Base-by-base conservation (phyloP, 2,329 filamentous ascomycete genomes). In the Aspergillus sp. region DNA sequence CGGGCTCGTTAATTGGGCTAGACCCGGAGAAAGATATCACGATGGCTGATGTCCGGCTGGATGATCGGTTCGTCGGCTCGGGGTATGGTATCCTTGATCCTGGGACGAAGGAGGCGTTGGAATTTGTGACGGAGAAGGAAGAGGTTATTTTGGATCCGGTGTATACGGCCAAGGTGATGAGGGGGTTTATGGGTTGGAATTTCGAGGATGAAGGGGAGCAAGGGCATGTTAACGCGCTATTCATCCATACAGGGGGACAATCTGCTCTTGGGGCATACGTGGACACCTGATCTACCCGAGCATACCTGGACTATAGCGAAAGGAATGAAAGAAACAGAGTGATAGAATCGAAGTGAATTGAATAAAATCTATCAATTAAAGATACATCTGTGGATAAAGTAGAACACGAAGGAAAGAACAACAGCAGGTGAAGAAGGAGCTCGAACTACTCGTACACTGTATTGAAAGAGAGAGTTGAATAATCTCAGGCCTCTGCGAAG, bases 241-340 rank as follows among this genome's bases (percentile, higher is more conserved):
- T 77, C 43, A 72, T 77, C n/a, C 75, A 77, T 64, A 77, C 75
- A 1, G 75, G 75, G 9, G 75, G 75, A 5, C 75, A 77, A 60
- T 67, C 72, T 45, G 72, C 74, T 1, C 52, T 77, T n/a, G 65
- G 69, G 47, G 74, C 74, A 38, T 76, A 76, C 54, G 68, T 67
- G 2, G 69, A 72, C 47, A 54, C 64, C 31, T 59, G 31, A 41
- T 41, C 4, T 5, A 15, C 34, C 2, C 15, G 17, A 13, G 11
- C 13, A 41, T 13, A 28, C 4, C 11, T 41, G 4, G 31, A 15
- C 34, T 41, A 13, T 5, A 41, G 11, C 2, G 11, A 41, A 52
- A 4, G 9, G 31, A 6, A 51, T 1, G 48, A 43, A 52, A 2
- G 9, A 46, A 11, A 51, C 59, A 43, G 13, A n/a, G 13, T 34